Evolutionary conservation across 2,329 filamentous ascomycete genomes (phyloP).

Genomic region (Metarhizium anisopliae): DNA sequence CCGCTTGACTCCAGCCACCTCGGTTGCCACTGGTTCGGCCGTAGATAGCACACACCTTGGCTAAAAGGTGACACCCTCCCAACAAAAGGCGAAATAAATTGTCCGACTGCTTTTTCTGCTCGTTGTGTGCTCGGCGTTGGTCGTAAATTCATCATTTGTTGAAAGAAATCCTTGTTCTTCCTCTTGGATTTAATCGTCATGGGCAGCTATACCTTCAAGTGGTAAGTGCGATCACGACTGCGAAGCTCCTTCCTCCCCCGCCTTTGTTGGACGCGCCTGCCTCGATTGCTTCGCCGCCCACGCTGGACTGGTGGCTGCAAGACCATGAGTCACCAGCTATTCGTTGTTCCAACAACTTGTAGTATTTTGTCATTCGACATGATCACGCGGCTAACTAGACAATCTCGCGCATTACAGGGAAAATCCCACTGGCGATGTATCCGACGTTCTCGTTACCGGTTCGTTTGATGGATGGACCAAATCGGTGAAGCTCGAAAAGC

Average conservation of each 20-base stretch:
- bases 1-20: constrained; percentile 1
- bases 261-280: neutral
- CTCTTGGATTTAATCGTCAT: constrained; percentile 27
- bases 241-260: neutral
- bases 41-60: neutral
- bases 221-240: constrained; percentile 37
- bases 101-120: neutral
- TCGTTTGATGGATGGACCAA: constrained; percentile 93
- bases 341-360: neutral
- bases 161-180: neutral
- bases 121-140: neutral
- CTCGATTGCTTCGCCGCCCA: neutral
- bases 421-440: constrained; percentile 76
- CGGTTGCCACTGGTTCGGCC: neutral
- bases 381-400: constrained; percentile 5
- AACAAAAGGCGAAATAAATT: neutral
- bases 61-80: constrained; percentile 2
- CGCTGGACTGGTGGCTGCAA: neutral
- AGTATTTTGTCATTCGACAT: neutral
- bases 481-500: constrained; percentile 72
- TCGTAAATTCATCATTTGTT: neutral
- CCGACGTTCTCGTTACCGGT: constrained; percentile 62
- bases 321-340: neutral
- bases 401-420: constrained; percentile 48
- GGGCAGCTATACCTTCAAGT: constrained; percentile 63